These are phyloP conservation scores for Kodamaea restingae DNA, from an alignment of 805 yeast species.

Conservation along the genomic window DNA sequence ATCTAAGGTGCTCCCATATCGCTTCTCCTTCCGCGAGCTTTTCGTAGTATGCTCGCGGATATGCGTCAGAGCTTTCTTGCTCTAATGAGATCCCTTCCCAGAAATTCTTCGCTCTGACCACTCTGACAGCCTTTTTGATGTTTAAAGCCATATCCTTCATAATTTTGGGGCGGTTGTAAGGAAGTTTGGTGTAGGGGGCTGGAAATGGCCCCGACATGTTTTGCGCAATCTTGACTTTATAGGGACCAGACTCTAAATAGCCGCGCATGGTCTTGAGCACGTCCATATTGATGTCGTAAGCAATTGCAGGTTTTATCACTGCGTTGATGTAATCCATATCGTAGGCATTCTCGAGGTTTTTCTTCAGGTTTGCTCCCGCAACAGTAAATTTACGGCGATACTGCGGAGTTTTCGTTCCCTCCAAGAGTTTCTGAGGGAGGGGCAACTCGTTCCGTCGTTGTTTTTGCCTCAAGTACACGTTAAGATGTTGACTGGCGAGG, in stretches of 20 bases:
- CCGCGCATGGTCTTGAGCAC: slow-evolving; percentile 18
- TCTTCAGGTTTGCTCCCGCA: slow-evolving; percentile 22
- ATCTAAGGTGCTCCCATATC: slow-evolving; percentile 29
- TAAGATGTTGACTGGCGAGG: slow-evolving; percentile 18
- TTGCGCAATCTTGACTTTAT: slow-evolving; percentile 24
- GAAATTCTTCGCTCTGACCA: slow-evolving; percentile 19
- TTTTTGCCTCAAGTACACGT: slow-evolving; percentile 25
- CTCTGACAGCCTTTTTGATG: slow-evolving; percentile 26
- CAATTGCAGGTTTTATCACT: slow-evolving; percentile 31
- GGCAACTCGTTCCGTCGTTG: slow-evolving; percentile 27
- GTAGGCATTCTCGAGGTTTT: slow-evolving; percentile 17
- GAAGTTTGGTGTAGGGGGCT: slow-evolving; percentile 26
- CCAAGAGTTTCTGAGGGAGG: slow-evolving; percentile 29
- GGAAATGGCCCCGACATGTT: slow-evolving; percentile 31
- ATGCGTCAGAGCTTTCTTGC: slow-evolving; percentile 23
- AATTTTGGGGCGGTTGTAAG: slow-evolving; percentile 14
- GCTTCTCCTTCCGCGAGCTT: slow-evolving; percentile 28
- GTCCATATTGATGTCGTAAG: slow-evolving; percentile 27
- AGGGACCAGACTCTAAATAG: slow-evolving; percentile 34
- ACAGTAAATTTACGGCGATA: slow-evolving; percentile 13
- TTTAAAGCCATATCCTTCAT: slow-evolving; percentile 29
- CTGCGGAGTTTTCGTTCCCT: slow-evolving; percentile 7
- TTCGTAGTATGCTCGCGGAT: slow-evolving; percentile 26
- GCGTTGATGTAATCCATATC: slow-evolving; percentile 30
- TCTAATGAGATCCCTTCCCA: slow-evolving; percentile 24